These are phyloP conservation scores for sweet orange (Citrus sinensis) DNA, from an alignment of 345 rosid species.

Conservation along the genomic window DNA sequence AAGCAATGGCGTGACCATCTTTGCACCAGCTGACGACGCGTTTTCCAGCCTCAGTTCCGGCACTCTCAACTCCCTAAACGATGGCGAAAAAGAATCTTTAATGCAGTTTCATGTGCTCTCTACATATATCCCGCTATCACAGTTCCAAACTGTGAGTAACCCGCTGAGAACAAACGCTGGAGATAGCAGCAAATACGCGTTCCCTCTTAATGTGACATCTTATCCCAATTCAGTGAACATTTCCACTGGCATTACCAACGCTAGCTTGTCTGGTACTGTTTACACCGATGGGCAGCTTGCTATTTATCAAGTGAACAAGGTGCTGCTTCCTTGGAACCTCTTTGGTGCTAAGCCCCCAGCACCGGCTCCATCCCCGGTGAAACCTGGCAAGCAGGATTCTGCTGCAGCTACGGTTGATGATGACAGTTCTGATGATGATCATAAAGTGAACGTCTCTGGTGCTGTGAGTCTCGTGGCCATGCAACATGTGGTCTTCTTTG, in stretches of 20 bases:
- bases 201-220: slow-evolving; percentile 26
- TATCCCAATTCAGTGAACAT: slow-evolving; percentile 34
- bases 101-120: slow-evolving; percentile 38
- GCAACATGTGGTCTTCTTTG: neutral
- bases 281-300: slow-evolving; percentile 34
- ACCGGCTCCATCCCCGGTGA: slow-evolving; percentile 24
- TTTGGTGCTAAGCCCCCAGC: slow-evolving; percentile 41
- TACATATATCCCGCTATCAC: slow-evolving; percentile 22
- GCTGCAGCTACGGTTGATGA: slow-evolving; percentile 18
- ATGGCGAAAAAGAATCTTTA: slow-evolving; percentile 27
- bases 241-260: slow-evolving; percentile 37
- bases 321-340: slow-evolving; percentile 35
- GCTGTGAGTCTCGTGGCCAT: neutral
- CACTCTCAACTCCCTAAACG: slow-evolving; percentile 29
- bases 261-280: slow-evolving; percentile 29
- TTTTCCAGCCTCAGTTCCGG: slow-evolving; percentile 33
- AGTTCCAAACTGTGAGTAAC: slow-evolving; percentile 38
- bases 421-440: neutral
- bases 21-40: slow-evolving; percentile 34
- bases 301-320: slow-evolving; percentile 44
- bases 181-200: slow-evolving; percentile 17
- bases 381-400: slow-evolving; percentile 20
- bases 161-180: slow-evolving; percentile 42
- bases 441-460: slow-evolving; percentile 3
- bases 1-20: slow-evolving; percentile 30